Evolutionary conservation across 1,284 basidiomycete species (phyloP).

Genomic region (Schizophyllum amplum): DNA sequence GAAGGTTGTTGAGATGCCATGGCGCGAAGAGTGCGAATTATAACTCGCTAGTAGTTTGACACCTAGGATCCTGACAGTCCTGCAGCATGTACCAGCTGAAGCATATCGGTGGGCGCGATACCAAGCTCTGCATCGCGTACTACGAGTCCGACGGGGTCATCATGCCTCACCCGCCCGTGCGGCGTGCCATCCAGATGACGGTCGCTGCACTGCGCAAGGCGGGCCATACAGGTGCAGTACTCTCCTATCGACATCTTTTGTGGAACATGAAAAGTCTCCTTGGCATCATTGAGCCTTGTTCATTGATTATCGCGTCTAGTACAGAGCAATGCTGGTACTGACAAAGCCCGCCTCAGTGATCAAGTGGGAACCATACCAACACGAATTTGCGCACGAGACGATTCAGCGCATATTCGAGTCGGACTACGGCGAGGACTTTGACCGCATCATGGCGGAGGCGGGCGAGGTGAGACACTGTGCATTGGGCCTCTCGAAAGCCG

Average conservation of each 20-base stretch:
- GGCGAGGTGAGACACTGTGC: constrained; percentile 32
- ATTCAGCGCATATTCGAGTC: constrained; percentile 37
- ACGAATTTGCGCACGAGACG: constrained; percentile 40
- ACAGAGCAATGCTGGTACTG: too few relatives aligned
- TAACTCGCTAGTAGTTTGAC: not conserved
- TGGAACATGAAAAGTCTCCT: too few relatives aligned
- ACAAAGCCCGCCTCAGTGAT: constrained; percentile 26
- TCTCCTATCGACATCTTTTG: constrained; percentile 13
- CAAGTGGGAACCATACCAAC: constrained; percentile 43
- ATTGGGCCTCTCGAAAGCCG: constrained; percentile 32
- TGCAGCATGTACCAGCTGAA: not conserved
- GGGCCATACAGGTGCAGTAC: constrained; percentile 36
- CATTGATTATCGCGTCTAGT: too few relatives aligned
- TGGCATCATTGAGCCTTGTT: too few relatives aligned
- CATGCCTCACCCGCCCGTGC: constrained; percentile 33
- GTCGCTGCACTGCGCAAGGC: constrained; percentile 47
- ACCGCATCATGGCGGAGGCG: constrained; percentile 27
- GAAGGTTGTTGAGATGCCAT: constrained; percentile 52
- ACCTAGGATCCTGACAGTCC: too few relatives aligned
- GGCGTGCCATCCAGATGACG: constrained; percentile 48
- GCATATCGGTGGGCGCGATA: not conserved
- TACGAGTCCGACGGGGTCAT: constrained; percentile 44
- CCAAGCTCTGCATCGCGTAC: constrained; percentile 50
- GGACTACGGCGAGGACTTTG: constrained; percentile 33
- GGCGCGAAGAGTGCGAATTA: constrained; percentile 40